Evolutionary conservation across 768 basidiomycete species (phyloP).

Genomic region (Suillus occidentalis): DNA sequence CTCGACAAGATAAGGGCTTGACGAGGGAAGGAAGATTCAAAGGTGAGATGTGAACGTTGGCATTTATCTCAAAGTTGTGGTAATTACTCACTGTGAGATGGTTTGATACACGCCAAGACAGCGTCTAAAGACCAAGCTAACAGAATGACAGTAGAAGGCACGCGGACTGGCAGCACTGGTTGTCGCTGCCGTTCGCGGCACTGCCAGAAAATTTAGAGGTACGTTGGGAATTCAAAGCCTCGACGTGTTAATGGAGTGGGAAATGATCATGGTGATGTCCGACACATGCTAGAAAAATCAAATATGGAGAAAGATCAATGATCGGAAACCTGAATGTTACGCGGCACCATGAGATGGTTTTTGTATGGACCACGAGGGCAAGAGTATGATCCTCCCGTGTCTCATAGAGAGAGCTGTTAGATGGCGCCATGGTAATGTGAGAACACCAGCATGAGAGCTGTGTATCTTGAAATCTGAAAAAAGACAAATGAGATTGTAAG

Average conservation of each 20-base stretch:
- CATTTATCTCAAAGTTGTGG: not conserved
- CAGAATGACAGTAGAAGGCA: not conserved
- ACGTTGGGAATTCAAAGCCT: not conserved
- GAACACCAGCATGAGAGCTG: not conserved
- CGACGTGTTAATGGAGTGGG: slow-evolving; percentile 12
- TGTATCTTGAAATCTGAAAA: not conserved
- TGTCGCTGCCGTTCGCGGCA: slow-evolving; percentile 6
- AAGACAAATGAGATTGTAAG: not conserved
- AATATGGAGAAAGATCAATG: not conserved
- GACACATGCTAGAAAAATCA: not conserved
- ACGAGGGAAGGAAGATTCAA: slow-evolving; percentile 7
- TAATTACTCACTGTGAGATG: slow-evolving; percentile 5
- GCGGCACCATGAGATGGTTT: not conserved
- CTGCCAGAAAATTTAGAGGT: not conserved
- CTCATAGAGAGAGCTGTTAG: not conserved
- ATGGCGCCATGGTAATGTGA: not conserved
- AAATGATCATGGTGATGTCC: slow-evolving; percentile 12
- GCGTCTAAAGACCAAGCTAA: not conserved
- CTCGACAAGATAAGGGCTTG: slow-evolving; percentile 7
- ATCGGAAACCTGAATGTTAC: not conserved
- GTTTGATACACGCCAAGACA: slow-evolving; percentile 7
- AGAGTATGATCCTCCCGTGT: not conserved
- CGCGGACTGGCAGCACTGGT: not conserved
- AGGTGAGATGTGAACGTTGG: not conserved
- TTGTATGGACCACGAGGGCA: not conserved